Evolutionary conservation across 768 basidiomycete species (phyloP), one percentile per base, ranked within the genome.

Genomic region (Lactifluus subvellereus): DNA sequence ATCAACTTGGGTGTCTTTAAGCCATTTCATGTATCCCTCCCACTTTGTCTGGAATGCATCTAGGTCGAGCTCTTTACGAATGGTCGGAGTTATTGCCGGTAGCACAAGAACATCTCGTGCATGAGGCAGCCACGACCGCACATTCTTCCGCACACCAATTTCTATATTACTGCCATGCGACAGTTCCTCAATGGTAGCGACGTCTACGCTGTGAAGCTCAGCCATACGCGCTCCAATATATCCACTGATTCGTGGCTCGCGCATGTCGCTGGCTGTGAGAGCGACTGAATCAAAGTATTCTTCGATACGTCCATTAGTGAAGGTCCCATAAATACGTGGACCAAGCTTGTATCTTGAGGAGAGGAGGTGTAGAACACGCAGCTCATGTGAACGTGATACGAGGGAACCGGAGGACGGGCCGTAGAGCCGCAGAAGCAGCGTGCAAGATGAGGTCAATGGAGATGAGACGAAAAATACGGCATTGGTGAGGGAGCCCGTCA

Each of bases 181-280:
- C 38, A 69, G 71, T 38, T 71, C 74, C 69, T 84, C 82, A 51
- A 98, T 79, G 48, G 79, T 78, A 14, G 81, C 79, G 56, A 97
- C 80, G 70, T 96, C 93, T 52, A 98, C 96, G 30, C 86, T 85
- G 74, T 99, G 97, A 37, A 99, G 81, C 74, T 98, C 95, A 22
- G 93, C 86, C 96, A 98, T 98, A 38, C 96, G 82, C 22, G 87
- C 83, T n/a, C 86, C 94, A 68, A 98, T 93, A 83, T 89, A 92
- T 33, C 85, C 79, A 71, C 91, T 94, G 59, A 87, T 84, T 63
- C 77, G 74, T 16, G 85, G 83, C 68, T 93, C 84, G 53, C 92
- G 83, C 65, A 99, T 79, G 71, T 97, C 92, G 47, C 80, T 73
- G 13, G 90, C 79, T 0, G 84, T 87, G 51, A 98, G 78, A 2